phyloP scores from a whole-genome alignment of 495 filamentous ascomycete genomes.

The Penicillium fimorum region DNA sequence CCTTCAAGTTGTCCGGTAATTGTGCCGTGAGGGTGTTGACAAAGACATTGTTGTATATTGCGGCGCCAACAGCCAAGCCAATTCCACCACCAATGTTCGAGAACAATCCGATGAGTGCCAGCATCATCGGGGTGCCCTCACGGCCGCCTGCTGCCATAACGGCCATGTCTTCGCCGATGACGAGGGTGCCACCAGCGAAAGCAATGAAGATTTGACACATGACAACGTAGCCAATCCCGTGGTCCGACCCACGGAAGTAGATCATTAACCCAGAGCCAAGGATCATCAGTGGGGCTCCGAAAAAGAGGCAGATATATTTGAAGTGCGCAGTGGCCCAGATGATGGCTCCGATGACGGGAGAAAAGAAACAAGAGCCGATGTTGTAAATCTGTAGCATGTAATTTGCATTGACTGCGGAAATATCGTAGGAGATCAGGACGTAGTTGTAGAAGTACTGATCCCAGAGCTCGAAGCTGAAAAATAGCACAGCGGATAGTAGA shows the following conservation, averaged over 20 bases:
- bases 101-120: constrained; percentile 67
- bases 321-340: constrained; percentile 58
- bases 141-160: constrained; percentile 65
- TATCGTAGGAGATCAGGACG: constrained; percentile 66
- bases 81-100: constrained; percentile 67
- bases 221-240: constrained; percentile 63
- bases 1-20: constrained; percentile 44
- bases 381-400: constrained; percentile 71
- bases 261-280: constrained; percentile 67
- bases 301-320: constrained; percentile 57
- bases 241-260: constrained; percentile 61
- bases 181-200: constrained; percentile 61
- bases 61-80: constrained; percentile 60
- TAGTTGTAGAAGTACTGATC: constrained; percentile 67
- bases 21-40: constrained; percentile 46
- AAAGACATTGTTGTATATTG: constrained; percentile 70
- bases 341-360: constrained; percentile 55
- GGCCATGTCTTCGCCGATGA: constrained; percentile 71
- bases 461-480: constrained; percentile 67
- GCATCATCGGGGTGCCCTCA: constrained; percentile 66
- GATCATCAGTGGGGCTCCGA: constrained; percentile 62
- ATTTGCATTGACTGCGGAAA: constrained; percentile 54
- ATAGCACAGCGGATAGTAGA: constrained; percentile 51
- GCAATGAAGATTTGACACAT: constrained; percentile 82
- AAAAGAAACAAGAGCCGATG: constrained; percentile 64